phyloP scores from a whole-genome alignment of 495 filamentous ascomycete species.

The Astrothelium macrocarpum region DNA sequence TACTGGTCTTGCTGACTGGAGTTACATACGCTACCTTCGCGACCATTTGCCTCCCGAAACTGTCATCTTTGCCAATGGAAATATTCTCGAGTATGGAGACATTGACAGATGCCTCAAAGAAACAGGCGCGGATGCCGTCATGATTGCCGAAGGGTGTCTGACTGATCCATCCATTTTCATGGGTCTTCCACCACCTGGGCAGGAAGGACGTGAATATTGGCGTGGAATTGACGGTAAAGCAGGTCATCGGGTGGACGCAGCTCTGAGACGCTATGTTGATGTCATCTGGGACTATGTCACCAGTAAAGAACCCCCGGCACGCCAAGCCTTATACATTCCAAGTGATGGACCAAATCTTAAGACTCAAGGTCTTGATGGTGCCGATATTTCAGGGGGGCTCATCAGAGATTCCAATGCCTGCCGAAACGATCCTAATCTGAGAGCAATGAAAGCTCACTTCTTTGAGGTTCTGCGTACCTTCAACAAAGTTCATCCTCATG shows the following conservation, averaged over 20 bases:
- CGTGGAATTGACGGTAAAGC: slow-evolving; percentile 67
- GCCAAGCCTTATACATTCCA: slow-evolving; percentile 65
- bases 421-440: slow-evolving; percentile 55
- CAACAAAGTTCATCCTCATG: slow-evolving; percentile 62
- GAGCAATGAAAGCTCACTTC: slow-evolving; percentile 81
- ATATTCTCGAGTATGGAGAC: slow-evolving; percentile 75
- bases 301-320: slow-evolving; percentile 46
- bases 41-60: slow-evolving; percentile 76
- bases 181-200: slow-evolving; percentile 49
- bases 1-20: slow-evolving; percentile 91
- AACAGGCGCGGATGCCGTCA: slow-evolving; percentile 88
- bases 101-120: slow-evolving; percentile 65
- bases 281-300: slow-evolving; percentile 73
- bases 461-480: slow-evolving; percentile 85
- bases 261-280: slow-evolving; percentile 79
- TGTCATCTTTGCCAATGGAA: slow-evolving; percentile 95
- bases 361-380: slow-evolving; percentile 11
- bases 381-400: background rate
- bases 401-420: background rate
- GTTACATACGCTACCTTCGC: slow-evolving; percentile 66
- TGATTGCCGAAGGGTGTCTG: slow-evolving; percentile 91
- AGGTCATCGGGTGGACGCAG: slow-evolving; percentile 81
- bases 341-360: slow-evolving; percentile 39
- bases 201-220: slow-evolving; percentile 74
- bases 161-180: slow-evolving; percentile 84